Evolutionary conservation across 805 yeast species (phyloP), one percentile per base, ranked within the genome.

Genomic region (Teunomyces atbi): DNA sequence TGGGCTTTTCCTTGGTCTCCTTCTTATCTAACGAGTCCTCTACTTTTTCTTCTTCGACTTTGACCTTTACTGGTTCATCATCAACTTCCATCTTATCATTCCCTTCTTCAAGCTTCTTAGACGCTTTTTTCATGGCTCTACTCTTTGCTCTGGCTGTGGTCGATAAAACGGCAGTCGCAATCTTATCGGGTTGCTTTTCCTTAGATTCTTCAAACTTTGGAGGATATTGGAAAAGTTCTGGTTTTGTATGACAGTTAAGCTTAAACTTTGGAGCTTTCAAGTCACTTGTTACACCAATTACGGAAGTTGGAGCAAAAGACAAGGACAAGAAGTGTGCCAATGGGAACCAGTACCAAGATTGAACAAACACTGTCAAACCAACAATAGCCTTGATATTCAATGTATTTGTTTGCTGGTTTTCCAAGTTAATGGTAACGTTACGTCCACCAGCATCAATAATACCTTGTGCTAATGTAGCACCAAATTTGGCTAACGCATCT

Each of bases 331-430:
- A 94, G 68, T 94, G 98, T 1, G 97, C 82, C 48, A 91, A 77
- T 49, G 99, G 99, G 82, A 84, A 94, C 99, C 99, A 94, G 69
- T 90, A 89, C 99, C 99, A 94, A 62, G 87, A 88, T 71, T 94
- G 99, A 8, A 86, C 73, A 63, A 94, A 94, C 49, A 94, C 79
- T 0, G 94, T 83, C 55, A 94, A 72, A 33, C 99, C 99, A 47
- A 91, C 96, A 58, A 94, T 84, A 0, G 97, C 94, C 66, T 87
- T 86, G 62, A 85, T 83, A 68, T 94, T 92, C 54, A 94, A 77
- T 16, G 96, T 89, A 50, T 90, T 95, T 34, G 96, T 89, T 55
- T 90, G 91, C 19, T 83, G 60, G 64, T 91, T 89, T 66, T 94
- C 97, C 42, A 92, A 74, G 56, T 86, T 86, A 53, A 94, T 90